Percentiles rank a stretch among this genome's conserved stretches.
phyloP scores from a whole-genome alignment of 345 rosid species.

The Citrus mangshanensis region DNA sequence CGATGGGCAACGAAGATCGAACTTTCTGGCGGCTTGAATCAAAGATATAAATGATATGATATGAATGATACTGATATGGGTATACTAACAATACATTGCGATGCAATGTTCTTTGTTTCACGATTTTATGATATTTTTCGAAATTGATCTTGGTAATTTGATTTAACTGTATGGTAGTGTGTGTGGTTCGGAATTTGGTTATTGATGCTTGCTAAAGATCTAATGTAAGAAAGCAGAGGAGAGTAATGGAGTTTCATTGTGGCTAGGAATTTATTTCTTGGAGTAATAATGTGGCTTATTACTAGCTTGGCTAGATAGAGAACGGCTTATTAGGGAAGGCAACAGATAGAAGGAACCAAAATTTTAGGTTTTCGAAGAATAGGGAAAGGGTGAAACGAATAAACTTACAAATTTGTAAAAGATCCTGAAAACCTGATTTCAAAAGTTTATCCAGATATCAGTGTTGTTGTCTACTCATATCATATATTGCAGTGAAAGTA shows the following conservation, averaged over 20 bases:
- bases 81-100: too few relatives aligned
- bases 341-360: background rate
- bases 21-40: slow-evolving; percentile 14
- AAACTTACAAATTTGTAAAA: background rate
- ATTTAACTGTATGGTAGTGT: too few relatives aligned
- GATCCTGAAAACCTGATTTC: background rate
- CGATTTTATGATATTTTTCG: too few relatives aligned
- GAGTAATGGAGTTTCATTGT: too few relatives aligned
- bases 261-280: too few relatives aligned
- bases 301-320: background rate
- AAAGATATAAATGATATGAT: too few relatives aligned
- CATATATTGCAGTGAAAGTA: background rate
- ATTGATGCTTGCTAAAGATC: too few relatives aligned
- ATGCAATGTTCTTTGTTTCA: too few relatives aligned
- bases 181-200: too few relatives aligned
- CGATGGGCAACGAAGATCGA: background rate
- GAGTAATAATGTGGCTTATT: background rate
- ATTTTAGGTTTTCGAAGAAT: background rate
- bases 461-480: background rate
- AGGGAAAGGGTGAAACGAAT: background rate
- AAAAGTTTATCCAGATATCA: background rate
- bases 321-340: background rate
- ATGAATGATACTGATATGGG: too few relatives aligned
- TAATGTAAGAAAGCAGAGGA: too few relatives aligned
- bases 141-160: too few relatives aligned